A percentile compares a stretch with the other conserved stretches of the same genome.
These are phyloP conservation scores for Vigna nakashimae DNA, from an alignment of 306 rosid genomes.

Conservation along the genomic window DNA sequence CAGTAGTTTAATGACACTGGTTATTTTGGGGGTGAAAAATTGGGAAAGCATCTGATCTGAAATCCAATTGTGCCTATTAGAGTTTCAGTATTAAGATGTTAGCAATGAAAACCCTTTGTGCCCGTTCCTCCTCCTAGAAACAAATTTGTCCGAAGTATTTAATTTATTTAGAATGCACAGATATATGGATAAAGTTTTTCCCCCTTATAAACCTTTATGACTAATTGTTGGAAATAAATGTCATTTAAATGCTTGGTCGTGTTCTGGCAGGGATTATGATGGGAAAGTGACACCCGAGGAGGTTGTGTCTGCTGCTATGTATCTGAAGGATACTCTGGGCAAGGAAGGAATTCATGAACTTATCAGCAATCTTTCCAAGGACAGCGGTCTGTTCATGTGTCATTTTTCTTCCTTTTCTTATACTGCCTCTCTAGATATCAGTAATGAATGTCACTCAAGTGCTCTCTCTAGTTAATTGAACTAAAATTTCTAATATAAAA, in stretches of 20 bases:
- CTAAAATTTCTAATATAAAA: conserved; percentile 25
- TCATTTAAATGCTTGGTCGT: conserved; percentile 29
- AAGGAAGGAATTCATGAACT: conserved; percentile 86
- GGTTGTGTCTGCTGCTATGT: conserved; percentile 80
- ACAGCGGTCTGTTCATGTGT: conserved; percentile 56
- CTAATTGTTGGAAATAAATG: conserved; percentile 24
- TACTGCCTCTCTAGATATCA: conserved; percentile 3
- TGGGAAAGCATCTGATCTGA: neutral
- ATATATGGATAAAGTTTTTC: conserved; percentile 1
- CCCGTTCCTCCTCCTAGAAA: neutral
- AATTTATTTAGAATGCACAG: neutral
- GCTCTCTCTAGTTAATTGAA: conserved; percentile 9
- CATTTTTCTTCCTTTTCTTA: conserved; percentile 28
- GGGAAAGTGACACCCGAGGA: conserved; percentile 92
- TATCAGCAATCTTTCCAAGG: conserved; percentile 79
- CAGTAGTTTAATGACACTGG: neutral
- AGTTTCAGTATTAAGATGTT: neutral
- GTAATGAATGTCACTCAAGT: conserved; percentile 20
- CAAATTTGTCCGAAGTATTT: neutral
- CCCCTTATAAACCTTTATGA: conserved; percentile 12
- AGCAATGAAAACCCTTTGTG: conserved; percentile 7
- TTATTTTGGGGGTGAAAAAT: neutral
- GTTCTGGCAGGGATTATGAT: conserved; percentile 75
- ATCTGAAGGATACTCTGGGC: conserved; percentile 78
- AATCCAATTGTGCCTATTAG: neutral